phyloP scores from a whole-genome alignment of 2,329 filamentous ascomycete genomes.

The Talaromyces sp. region DNA sequence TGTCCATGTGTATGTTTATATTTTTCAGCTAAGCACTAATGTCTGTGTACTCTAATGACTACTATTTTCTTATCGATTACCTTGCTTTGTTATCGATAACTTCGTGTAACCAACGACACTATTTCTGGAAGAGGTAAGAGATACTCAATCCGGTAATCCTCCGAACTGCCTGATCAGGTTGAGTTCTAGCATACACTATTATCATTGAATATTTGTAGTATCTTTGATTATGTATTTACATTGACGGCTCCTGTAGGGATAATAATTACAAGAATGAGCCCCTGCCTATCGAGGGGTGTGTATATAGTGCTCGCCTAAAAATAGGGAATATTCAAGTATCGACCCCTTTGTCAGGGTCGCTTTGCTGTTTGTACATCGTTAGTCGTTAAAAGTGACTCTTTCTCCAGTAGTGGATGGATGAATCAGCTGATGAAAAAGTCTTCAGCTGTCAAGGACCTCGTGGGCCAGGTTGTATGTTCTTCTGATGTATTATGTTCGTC shows the following conservation, averaged over 20 bases:
- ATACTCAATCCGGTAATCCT: not conserved
- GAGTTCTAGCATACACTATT: not conserved
- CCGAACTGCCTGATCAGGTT: not conserved
- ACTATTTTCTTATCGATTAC: not conserved
- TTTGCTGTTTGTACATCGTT: not conserved
- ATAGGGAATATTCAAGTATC: not conserved
- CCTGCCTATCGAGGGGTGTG: not conserved
- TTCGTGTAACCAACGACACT: not conserved
- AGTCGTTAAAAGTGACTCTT: not conserved
- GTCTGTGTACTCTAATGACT: not conserved
- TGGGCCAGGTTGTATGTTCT: slow-evolving; percentile 2
- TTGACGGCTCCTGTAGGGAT: not conserved
- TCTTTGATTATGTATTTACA: not conserved
- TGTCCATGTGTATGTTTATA: not conserved
- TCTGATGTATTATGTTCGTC: not conserved
- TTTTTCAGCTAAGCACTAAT: not conserved
- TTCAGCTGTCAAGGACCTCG: slow-evolving; percentile 1
- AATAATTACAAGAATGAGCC: not conserved
- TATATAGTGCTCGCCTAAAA: not conserved
- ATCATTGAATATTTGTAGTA: not conserved
- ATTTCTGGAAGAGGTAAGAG: not conserved
- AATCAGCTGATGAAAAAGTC: slow-evolving; percentile 14
- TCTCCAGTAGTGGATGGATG: too few relatives aligned
- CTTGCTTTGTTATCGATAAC: not conserved
- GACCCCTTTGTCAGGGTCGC: not conserved